Base-by-base conservation (phyloP, 441 rosid species). In the Theobroma grandiflorum region DNA sequence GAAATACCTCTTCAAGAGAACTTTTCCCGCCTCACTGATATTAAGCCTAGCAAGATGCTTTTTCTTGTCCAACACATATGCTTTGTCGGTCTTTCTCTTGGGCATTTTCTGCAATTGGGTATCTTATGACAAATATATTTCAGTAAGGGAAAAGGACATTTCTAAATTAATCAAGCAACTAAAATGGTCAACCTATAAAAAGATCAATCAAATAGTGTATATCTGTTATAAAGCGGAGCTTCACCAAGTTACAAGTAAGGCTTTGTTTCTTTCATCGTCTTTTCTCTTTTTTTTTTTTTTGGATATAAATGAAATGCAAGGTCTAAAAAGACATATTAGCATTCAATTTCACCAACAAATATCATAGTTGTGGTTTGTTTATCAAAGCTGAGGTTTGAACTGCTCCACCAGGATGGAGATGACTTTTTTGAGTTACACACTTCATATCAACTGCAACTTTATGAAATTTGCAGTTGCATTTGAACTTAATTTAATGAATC, bases 101-200 rank as follows among this genome's bases (percentile, higher is more conserved):
- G 99, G 99, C 89, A 89, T 92, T 88, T 92, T 97, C 96, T 95
- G 99, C 93, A 95, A 91, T 78, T 97, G 98, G 58, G 95, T 97
- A 89, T 97, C 99, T 96, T 90, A 59, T 22, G 87, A 80, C 75
- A 64, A 79, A 86, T 52, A 79, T 31, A 82, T 74, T 77, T 91
- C 84, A 91, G 88, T 16, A 78, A 67, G 18, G 65, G 78, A 67
- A 65, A 68, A 18, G 22, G 40, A 11, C 31, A 35, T 18, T 49
- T 16, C 38, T 15, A 18, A 37, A 40, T 0, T 22, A 52, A 69
- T 38, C 15, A 67, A 58, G 43, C 50, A 47, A 16, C 26, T 31
- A 61, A 47, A 43, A 61, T 15, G 22, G 33, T 74, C 12, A 22
- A 47, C 12, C 38, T 20, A 7, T 31, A n/a, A 59, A 26, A 33